Evolutionary conservation across 208 protist species (phyloP), one percentile per base, ranked within the genome.

Genomic region (Leishmania major): DNA sequence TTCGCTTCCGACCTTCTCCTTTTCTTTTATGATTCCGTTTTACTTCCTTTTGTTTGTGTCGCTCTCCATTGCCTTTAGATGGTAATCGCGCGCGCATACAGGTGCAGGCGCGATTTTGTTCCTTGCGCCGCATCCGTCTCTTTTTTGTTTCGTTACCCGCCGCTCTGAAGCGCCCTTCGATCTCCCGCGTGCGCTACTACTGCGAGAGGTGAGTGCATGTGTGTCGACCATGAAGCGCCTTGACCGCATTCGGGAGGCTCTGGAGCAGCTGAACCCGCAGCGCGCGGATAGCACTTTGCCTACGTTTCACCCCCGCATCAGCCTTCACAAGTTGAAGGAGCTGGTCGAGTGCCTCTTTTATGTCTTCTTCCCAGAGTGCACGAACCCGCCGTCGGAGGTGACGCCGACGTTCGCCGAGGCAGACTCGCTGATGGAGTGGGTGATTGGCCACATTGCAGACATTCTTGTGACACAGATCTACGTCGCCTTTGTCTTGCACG

Each of bases 341-440:
- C 75, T 93, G 31, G 78, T 90, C n/a, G 87, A 93, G 75, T 93
- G 88, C 66, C 81, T 95, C 19, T 79, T 82, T 17, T 93, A 90
- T 77, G 70, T 95, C 17, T 85, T 91, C 43, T 95, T 92, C 66
- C 91, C 91, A 47, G 88, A 93, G 66, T 90, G 81, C 77, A 90
- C 57, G 71, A 75, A 85, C 47, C 88, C 85, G 31, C 89, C 91
- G 35, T 82, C 71, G 74, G 67, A 79, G 6, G 59, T 82, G 11
- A 81, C 79, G 22, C 81, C 88, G 22, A 53, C 77, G 13, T 80
- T 90, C 72, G 77, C 87, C 25, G 81, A 91, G 57, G 67, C 77
- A 2, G 82, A 74, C 31, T 60, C 84, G 22, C 43, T 88, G 35
- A 84, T 93, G 77, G 88, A 95, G 81, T 91, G 88, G 87, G 89